phyloP scores from a whole-genome alignment of 1,284 basidiomycete species.

The Heterobasidion occidentale region DNA sequence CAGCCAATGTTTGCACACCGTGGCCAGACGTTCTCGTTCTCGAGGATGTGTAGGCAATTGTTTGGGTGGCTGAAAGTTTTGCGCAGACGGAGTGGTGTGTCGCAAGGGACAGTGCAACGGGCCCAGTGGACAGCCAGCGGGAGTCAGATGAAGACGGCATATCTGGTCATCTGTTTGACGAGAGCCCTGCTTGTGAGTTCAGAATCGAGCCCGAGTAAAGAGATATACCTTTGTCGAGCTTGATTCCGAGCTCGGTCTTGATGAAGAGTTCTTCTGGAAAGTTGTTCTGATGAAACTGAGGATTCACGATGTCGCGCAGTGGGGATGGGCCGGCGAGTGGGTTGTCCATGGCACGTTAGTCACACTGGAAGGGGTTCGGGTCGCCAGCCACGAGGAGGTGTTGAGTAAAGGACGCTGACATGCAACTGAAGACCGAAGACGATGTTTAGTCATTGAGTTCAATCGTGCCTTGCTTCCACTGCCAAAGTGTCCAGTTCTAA shows the following conservation, averaged over 20 bases:
- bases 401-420: no score
- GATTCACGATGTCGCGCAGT: slow-evolving; percentile 71
- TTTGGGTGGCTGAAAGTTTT: slow-evolving; percentile 85
- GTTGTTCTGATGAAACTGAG: slow-evolving; percentile 92
- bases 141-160: slow-evolving; percentile 73
- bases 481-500: no score
- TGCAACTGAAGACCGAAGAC: no score
- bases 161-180: slow-evolving; percentile 75
- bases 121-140: slow-evolving; percentile 83
- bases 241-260: slow-evolving; percentile 80
- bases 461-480: no score
- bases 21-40: slow-evolving; percentile 81
- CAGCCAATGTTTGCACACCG: slow-evolving; percentile 99
- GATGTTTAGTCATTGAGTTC: no score
- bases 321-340: slow-evolving; percentile 57
- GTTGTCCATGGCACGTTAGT: slow-evolving; percentile 26
- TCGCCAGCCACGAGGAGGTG: no score
- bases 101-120: slow-evolving; percentile 83
- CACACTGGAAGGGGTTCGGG: no score
- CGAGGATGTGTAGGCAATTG: slow-evolving; percentile 74
- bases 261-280: slow-evolving; percentile 80
- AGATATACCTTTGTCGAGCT: slow-evolving; percentile 82
- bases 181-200: background rate
- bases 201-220: background rate
- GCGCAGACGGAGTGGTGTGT: slow-evolving; percentile 78